Evolutionary conservation across 2,329 filamentous ascomycete species (phyloP), one percentile per base, ranked within the genome.

Genomic region (Fusarium phyllophilum): DNA sequence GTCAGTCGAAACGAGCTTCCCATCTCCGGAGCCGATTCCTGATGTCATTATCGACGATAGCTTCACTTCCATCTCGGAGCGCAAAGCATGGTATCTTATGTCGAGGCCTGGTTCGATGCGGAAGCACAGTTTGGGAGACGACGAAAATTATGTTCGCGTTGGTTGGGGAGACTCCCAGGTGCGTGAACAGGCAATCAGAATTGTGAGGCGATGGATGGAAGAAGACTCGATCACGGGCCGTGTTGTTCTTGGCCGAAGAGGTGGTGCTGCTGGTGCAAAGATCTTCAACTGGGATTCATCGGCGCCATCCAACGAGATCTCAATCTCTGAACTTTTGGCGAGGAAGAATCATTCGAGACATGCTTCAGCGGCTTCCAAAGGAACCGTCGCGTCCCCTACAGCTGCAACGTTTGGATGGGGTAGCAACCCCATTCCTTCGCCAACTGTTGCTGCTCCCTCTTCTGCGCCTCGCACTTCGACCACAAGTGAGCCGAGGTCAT

Each of bases 161-260:
- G 82, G 83, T 6, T 93, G 91, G 90, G 72, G 78, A 8, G 81
- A 83, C n/a, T 91, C 90, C 1, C 80, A 84, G 12, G 81, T 90
- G 5, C 88, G 88, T 31, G 79, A 81, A 18, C 86, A 89, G 14
- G 89, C 87, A 3, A 84, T 90, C 66, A 85, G 87, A 64, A 89
- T 89, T 45, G 90, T 92, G 24, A 85, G 88, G 33, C 85, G 89
- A 33, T 93, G 91, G 91, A 90, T 92, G 85, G 89, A 91, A 74
- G 88, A 92, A 74, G 90, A 90, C 73, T 88, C 88, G 0, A 87
- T 89, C 34, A 83, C 87, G 5, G 88, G 89, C 4, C 85, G 86
- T n/a, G 78, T 81, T 12, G 79, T 82, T 31, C 76, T 82, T 7
- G 82, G 84, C 2, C 81, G 83, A 52, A 81, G 84, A 22, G 77